Percentiles rank a stretch among this genome's conserved stretches.
These are phyloP conservation scores for Podospora pseudocomata DNA, from an alignment of 495 filamentous ascomycete genomes.

Conservation along the genomic window DNA sequence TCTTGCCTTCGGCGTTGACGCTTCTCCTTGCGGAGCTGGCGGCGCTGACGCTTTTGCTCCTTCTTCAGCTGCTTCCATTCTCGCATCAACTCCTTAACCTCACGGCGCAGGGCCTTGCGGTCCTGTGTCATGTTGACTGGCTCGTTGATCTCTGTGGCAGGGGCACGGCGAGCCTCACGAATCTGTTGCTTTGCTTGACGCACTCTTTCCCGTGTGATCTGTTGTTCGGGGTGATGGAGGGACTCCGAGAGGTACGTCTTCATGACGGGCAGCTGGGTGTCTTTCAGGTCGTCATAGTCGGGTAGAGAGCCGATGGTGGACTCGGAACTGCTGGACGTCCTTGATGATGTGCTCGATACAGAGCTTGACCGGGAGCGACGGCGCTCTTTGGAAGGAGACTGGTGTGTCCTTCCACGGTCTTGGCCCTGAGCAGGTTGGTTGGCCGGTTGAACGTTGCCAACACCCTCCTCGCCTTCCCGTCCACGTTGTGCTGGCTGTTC, in stretches of 20 bases:
- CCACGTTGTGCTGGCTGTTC: neutral
- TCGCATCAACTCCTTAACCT: conserved; percentile 38
- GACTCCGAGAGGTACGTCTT: conserved; percentile 37
- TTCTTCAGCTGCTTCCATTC: conserved; percentile 42
- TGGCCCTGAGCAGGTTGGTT: neutral
- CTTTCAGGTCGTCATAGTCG: conserved; percentile 43
- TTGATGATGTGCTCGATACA: conserved; percentile 24
- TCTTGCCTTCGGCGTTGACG: conserved; percentile 28
- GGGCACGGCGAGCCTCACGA: conserved; percentile 31
- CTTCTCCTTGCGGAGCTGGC: conserved; percentile 28
- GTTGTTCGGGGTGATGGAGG: conserved; percentile 42
- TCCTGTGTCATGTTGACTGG: conserved; percentile 19
- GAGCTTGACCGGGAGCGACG: conserved; percentile 19
- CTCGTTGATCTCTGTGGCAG: conserved; percentile 21
- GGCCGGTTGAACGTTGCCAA: neutral
- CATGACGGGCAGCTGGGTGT: conserved; percentile 39
- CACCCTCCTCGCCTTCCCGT: conserved; percentile 1
- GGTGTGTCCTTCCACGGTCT: neutral
- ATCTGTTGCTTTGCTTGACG: conserved; percentile 36
- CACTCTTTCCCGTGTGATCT: conserved; percentile 42
- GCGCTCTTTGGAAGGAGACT: neutral
- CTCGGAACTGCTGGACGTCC: conserved; percentile 34
- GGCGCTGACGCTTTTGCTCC: conserved; percentile 32
- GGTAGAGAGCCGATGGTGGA: conserved; percentile 46
- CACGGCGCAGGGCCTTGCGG: conserved; percentile 32